Base-by-base conservation (phyloP, 2,329 filamentous ascomycete genomes). In the Myriosclerotinia scirpicola region DNA sequence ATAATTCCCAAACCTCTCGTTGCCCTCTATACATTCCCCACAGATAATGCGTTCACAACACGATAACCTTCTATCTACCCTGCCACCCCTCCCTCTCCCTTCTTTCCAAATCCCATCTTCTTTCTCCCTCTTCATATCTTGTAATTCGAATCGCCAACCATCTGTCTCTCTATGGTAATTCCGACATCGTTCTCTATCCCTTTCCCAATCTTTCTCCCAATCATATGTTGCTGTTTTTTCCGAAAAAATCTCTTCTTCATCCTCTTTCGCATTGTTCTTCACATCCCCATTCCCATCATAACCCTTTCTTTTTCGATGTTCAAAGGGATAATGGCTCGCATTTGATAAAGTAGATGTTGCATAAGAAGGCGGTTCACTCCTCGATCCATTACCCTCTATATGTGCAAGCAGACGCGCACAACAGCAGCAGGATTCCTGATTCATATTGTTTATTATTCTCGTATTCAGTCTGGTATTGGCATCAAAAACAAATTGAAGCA, bases 11-110 rank as follows among this genome's bases (percentile, higher is more conserved):
- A 66, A 65, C 50, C 59, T 40, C 26, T 17, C 22, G 14, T 66
- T 66, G 1, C 46, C 36, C 1, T 61, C 17, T 26, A 66, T 61
- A 36, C 64, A 66, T 14, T 40, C 26, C 5, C 64, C 64, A 26
- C 64, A 66, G 20, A 66, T 54, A 6, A 50, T 61, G 26, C 64
- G 64, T 15, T 26, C 30, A 26, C 64, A 66, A 8, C 64, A 66
- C 3, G 64, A 42, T 14, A 64, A 26, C 34, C 36, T 65, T 34
- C 53, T 36, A 20, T 40, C 14, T 5, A 15, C 56, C 44, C 12
- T n/a, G 5, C 11, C n/a, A 9, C 9, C 2, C 7, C 6, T 50
- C 34, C 20, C n/a, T 7, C 15, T 14, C n/a, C 36, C 22, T 4
- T 26, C 34, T 26, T 38, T 38, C 58, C 58, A 60, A 26, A 12